Evolutionary conservation across 805 yeast genomes (phyloP).

Genomic region (Pichia gijzeniarum): DNA sequence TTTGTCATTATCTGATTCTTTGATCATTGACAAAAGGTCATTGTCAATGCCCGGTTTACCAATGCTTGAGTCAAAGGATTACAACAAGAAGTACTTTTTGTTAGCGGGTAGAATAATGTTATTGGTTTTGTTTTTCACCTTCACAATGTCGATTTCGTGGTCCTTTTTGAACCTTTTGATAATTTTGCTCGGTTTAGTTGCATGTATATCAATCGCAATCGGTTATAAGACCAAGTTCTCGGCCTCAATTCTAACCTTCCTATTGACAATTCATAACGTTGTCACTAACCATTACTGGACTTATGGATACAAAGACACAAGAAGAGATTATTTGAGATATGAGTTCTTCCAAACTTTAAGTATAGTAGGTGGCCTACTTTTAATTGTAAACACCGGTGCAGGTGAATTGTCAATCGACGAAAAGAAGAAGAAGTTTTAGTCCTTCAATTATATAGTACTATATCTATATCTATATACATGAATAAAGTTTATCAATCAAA

Average conservation of each 20-base stretch:
- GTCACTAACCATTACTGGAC: conserved; percentile 87
- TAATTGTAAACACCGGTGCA: conserved; percentile 93
- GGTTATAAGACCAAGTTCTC: conserved; percentile 92
- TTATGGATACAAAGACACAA: conserved; percentile 58
- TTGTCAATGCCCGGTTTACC: conserved; percentile 71
- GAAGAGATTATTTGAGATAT: conserved; percentile 83
- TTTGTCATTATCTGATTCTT: conserved; percentile 79
- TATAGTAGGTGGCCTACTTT: conserved; percentile 87
- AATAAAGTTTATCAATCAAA: too few species aligned
- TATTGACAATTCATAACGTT: conserved; percentile 71
- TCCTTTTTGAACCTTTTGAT: conserved; percentile 55
- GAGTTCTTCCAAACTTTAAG: conserved; percentile 93
- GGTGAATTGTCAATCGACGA: conserved; percentile 92
- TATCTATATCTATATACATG: too few species aligned
- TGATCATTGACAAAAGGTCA: conserved; percentile 67
- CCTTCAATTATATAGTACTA: too few species aligned
- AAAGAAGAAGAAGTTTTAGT: conserved; percentile 61
- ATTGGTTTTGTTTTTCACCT: conserved; percentile 78
- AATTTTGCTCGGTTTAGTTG: conserved; percentile 61
- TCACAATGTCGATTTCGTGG: conserved; percentile 72
- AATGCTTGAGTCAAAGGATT: conserved; percentile 62
- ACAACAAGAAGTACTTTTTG: conserved; percentile 65
- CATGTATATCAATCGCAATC: conserved; percentile 73
- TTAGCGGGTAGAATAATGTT: conserved; percentile 85
- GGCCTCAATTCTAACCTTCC: conserved; percentile 62